Percentiles rank a stretch among this genome's conserved stretches.
These are phyloP conservation scores for Hamamelis virginiana DNA, from an alignment of 164 flowering plant genomes.

Conservation along the genomic window DNA sequence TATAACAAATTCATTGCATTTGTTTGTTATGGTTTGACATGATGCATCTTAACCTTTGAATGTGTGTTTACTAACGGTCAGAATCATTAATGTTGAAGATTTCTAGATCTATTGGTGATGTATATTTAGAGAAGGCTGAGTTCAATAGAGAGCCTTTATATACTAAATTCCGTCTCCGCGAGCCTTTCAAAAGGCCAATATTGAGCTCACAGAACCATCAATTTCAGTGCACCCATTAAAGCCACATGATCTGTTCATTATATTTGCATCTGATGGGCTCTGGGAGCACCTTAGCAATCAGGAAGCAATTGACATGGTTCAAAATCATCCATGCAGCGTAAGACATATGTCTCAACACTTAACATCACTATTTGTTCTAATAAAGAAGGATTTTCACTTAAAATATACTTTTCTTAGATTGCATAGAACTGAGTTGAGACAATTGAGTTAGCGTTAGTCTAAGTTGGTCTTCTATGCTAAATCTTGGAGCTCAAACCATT, in stretches of 20 bases:
- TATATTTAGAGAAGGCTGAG: slow-evolving; percentile 55
- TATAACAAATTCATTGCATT: too few relatives aligned
- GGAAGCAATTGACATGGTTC: slow-evolving; percentile 71
- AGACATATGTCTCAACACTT: slow-evolving; percentile 18
- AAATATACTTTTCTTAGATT: slow-evolving; percentile 35
- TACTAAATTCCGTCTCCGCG: slow-evolving; percentile 69
- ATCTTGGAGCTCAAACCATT: too few relatives aligned
- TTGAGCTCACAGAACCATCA: slow-evolving; percentile 73
- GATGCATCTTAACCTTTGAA: neutral
- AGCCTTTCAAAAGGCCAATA: slow-evolving; percentile 67
- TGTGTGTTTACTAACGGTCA: neutral
- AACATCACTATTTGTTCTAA: neutral
- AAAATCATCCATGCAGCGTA: slow-evolving; percentile 55
- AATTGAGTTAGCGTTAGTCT: too few relatives aligned
- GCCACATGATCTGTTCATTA: slow-evolving; percentile 71
- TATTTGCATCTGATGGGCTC: slow-evolving; percentile 84
- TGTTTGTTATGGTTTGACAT: neutral
- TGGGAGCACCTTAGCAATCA: slow-evolving; percentile 89
- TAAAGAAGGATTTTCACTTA: neutral
- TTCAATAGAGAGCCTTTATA: too few relatives aligned
- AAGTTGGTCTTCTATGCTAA: too few relatives aligned
- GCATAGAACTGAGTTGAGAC: too few relatives aligned
- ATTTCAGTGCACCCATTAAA: slow-evolving; percentile 57
- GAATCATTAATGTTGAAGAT: slow-evolving; percentile 26
- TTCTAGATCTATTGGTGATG: too few relatives aligned